These are phyloP conservation scores for Coffea humblotiana DNA, from an alignment of 305 asterid species.

Conservation along the genomic window DNA sequence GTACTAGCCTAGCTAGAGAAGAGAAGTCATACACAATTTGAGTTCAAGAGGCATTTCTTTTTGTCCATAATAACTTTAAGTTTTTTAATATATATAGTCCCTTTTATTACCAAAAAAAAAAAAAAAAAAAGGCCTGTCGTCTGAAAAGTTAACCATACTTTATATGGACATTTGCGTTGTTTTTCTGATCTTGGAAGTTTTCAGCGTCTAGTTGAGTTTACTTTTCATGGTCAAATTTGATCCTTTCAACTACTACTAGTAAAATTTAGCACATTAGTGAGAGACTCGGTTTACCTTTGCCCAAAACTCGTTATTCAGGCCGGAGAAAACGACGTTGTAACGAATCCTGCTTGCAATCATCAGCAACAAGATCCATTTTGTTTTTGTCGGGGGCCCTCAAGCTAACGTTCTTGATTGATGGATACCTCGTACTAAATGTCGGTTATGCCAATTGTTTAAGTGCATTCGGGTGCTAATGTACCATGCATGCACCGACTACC, in stretches of 20 bases:
- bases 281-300: neutral
- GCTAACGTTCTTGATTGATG: neutral
- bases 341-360: slow-evolving; percentile 14
- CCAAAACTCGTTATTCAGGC: neutral
- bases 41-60: too few species aligned
- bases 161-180: too few species aligned
- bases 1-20: too few species aligned
- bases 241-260: too few species aligned
- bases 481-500: too few species aligned
- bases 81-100: too few species aligned
- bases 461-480: neutral
- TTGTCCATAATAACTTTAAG: too few species aligned
- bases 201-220: neutral
- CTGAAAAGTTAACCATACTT: too few species aligned
- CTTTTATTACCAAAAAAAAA: too few species aligned
- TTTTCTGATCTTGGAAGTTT: neutral
- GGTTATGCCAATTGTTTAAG: neutral
- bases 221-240: neutral
- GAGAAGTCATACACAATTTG: too few species aligned
- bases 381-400: neutral
- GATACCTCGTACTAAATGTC: neutral
- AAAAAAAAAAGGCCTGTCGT: too few species aligned
- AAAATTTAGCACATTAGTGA: neutral
- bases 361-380: neutral
- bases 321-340: slow-evolving; percentile 44